Evolutionary conservation across 805 yeast species (phyloP), one percentile per base, ranked within the genome.

Genomic region (Teunomyces kruisii): DNA sequence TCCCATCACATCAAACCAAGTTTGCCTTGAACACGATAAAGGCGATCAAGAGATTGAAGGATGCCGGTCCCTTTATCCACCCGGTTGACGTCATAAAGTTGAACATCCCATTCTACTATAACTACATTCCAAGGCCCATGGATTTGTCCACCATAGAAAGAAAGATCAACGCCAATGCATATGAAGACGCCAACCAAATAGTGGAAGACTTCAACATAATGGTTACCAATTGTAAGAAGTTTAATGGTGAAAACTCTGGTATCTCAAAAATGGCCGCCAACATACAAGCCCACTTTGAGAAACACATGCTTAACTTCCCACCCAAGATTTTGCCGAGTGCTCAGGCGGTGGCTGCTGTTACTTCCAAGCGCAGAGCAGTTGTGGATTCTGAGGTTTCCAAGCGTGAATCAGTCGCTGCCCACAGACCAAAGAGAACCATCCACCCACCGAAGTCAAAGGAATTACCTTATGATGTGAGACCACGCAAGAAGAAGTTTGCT

Each of bases 391-490:
- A 45, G 32, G 31, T 35, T 10, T 15, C 43, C 3, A 46, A 45
- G 28, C 47, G 96, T 46, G 96, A 89, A 49, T 81, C 86, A 27
- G 74, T 78, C 6, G 81, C 84, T 17, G 87, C 83, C 42, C 94
- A 91, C 26, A 78, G 99, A 54, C 98, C 98, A 31, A 92, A 92
- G 67, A 81, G 99, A 54, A 94, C 89, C 54, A 89, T 94, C 39
- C 97, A 91, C 63, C 99, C 99, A 3, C 99, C 99, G 43, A 85
- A 87, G 60, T 88, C 96, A 27, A 88, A 88, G 60, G 97, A 94
- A 62, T 80, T 91, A 64, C 95, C 96, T 3, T 89, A 88, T 58
- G 97, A 90, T 58, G 82, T 82, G 43, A 77, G 91, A 60, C 99
- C 99, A 38, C 80, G 95, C 53, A 88, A 88, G 68, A 91, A 92